Evolutionary conservation across 768 basidiomycete species (phyloP).

Genomic region (Serendipita sp.): DNA sequence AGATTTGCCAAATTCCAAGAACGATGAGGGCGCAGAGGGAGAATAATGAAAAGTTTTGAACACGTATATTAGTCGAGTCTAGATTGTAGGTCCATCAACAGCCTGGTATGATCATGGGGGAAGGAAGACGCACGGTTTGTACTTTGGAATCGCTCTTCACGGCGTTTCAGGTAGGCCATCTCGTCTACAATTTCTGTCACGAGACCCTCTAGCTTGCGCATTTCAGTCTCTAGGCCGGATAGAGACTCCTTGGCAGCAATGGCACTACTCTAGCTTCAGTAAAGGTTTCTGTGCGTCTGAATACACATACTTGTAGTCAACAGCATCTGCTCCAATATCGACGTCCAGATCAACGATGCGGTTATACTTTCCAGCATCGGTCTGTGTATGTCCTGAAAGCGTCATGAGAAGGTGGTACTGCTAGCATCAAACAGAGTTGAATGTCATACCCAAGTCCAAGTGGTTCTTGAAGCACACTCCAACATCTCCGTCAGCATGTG

Average conservation of each 20-base stretch:
- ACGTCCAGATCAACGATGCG: conserved; percentile 84
- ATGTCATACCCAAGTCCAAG: conserved; percentile 45
- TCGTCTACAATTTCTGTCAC: conserved; percentile 93
- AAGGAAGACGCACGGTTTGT: conserved; percentile 62
- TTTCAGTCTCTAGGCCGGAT: conserved; percentile 90
- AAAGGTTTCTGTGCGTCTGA: background rate
- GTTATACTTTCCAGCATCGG: conserved; percentile 32
- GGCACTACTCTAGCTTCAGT: conserved; percentile 36
- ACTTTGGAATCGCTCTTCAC: conserved; percentile 74
- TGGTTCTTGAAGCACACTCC: conserved; percentile 89
- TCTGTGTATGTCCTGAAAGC: conserved; percentile 27
- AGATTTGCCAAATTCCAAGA: conserved; percentile 85
- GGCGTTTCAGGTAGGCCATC: conserved; percentile 71
- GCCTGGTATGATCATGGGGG: background rate
- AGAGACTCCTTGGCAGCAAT: conserved; percentile 97
- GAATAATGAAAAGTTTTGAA: conserved; percentile 86
- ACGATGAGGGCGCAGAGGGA: conserved; percentile 60
- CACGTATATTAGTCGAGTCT: conserved; percentile 87
- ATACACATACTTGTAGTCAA: conserved; percentile 84
- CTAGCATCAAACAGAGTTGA: background rate
- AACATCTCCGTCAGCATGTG: conserved; percentile 84
- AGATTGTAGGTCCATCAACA: background rate
- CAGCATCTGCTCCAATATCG: conserved; percentile 94
- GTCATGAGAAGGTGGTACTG: background rate
- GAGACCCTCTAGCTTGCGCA: conserved; percentile 91